Conservation (phyloP, 1,284 basidiomycete species). For the Anthracocystis setariae region DNA sequence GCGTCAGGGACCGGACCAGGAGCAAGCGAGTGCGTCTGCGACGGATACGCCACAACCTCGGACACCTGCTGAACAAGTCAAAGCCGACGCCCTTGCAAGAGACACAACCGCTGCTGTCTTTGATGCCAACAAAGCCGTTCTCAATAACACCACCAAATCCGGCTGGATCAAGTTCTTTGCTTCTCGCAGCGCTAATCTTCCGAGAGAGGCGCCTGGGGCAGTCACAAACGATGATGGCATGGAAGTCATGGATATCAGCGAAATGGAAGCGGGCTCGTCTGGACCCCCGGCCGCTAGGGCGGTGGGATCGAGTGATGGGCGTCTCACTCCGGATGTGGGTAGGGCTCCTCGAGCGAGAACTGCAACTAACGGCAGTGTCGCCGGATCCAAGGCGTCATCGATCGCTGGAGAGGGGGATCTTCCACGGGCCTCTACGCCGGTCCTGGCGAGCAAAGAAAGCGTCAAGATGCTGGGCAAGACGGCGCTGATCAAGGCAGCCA, state of each 20-base stretch:
- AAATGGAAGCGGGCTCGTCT: slow-evolving; percentile 14
- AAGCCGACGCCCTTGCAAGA: slow-evolving; percentile 57
- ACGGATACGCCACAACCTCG: slow-evolving; percentile 6
- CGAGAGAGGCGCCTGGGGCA: slow-evolving; percentile 15
- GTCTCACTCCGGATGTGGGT: slow-evolving; percentile 14
- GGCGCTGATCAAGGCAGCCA: slow-evolving; percentile 39
- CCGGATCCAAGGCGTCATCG: slow-evolving; percentile 30
- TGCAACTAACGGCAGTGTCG: slow-evolving; percentile 11
- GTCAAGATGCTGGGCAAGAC: slow-evolving; percentile 34
- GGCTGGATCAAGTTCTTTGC: slow-evolving; percentile 61
- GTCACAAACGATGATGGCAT: slow-evolving; percentile 41
- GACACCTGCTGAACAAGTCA: slow-evolving; percentile 63
- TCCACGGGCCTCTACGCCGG: slow-evolving; percentile 10
- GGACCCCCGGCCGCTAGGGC: slow-evolving; percentile 5
- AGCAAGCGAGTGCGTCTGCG: not conserved
- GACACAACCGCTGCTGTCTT: slow-evolving; percentile 27
- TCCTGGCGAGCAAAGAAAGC: slow-evolving; percentile 43
- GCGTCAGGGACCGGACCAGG: not conserved
- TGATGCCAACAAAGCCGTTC: slow-evolving; percentile 48
- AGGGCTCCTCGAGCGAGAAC: slow-evolving; percentile 16
- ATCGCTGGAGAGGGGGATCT: slow-evolving; percentile 21
- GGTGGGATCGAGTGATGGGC: slow-evolving; percentile 10
- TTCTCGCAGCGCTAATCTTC: slow-evolving; percentile 45
- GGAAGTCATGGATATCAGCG: slow-evolving; percentile 63
- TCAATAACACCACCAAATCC: slow-evolving; percentile 51